Conservation (phyloP, 2,329 filamentous ascomycete species). For the Cladophialophora immunda region DNA sequence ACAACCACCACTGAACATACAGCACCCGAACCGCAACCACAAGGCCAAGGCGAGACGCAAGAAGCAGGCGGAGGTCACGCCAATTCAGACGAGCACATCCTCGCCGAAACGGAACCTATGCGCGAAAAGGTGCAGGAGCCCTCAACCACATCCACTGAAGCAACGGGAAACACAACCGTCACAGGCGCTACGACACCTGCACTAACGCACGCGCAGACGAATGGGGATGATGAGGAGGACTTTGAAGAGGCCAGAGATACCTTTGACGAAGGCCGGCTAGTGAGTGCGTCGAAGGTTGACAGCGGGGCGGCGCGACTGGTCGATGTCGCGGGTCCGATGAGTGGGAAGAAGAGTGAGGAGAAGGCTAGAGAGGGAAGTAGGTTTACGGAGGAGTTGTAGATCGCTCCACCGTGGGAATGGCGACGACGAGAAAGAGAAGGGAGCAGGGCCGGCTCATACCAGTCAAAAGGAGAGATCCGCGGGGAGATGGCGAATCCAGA, state of each 20-base stretch:
- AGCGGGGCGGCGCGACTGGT: slow-evolving; percentile 32
- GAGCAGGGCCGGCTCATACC: neutral
- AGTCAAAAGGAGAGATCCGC: neutral
- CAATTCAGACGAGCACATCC: slow-evolving; percentile 21
- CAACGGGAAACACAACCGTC: slow-evolving; percentile 15
- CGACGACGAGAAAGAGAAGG: neutral
- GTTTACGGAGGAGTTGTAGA: slow-evolving; percentile 39
- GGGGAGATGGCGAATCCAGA: neutral
- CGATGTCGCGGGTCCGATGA: slow-evolving; percentile 27
- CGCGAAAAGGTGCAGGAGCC: slow-evolving; percentile 30
- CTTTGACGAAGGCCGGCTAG: slow-evolving; percentile 37
- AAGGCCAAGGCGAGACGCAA: neutral
- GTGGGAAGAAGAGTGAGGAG: slow-evolving; percentile 7
- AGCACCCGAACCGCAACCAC: neutral
- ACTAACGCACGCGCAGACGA: slow-evolving; percentile 28
- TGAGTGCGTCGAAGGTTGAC: slow-evolving; percentile 34
- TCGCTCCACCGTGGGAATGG: neutral
- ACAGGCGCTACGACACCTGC: slow-evolving; percentile 34
- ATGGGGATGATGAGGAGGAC: slow-evolving; percentile 36
- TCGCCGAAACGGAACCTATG: slow-evolving; percentile 25
- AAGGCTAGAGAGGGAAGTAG: slow-evolving; percentile 28
- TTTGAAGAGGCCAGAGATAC: slow-evolving; percentile 42
- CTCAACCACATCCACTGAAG: slow-evolving; percentile 32
- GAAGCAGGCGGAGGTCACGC: slow-evolving; percentile 14
- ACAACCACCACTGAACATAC: neutral